A percentile compares a stretch with the other conserved stretches of the same genome.
phyloP scores from a whole-genome alignment of 768 basidiomycete species.

The Dioszegia hungarica region DNA sequence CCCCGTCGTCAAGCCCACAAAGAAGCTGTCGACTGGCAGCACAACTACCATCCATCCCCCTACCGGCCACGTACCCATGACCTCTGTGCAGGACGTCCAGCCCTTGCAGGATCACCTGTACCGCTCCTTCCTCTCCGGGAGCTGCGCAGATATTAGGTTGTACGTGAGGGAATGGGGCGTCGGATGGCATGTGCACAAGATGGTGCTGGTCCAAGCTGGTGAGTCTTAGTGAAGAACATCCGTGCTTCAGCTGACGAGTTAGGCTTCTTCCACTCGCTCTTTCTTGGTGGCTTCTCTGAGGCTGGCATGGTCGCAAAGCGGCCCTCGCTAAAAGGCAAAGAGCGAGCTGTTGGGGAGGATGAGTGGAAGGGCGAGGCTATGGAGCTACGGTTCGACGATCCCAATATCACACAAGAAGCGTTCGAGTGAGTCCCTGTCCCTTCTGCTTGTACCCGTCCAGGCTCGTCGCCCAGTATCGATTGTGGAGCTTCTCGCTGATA shows the following conservation, averaged over 20 bases:
- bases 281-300: conserved; percentile 56
- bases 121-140: conserved; percentile 63
- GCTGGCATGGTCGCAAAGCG: conserved; percentile 7
- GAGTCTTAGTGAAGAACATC: conserved; percentile 34
- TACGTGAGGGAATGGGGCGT: conserved; percentile 68
- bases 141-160: conserved; percentile 73
- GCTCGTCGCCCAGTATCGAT: no score
- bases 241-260: background rate
- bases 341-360: conserved; percentile 9
- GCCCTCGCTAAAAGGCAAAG: conserved; percentile 18
- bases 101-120: conserved; percentile 59
- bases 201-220: conserved; percentile 84
- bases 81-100: background rate
- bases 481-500: no score
- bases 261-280: conserved; percentile 85
- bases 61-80: conserved; percentile 8
- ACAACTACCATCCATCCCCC: background rate
- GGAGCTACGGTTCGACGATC: conserved; percentile 70
- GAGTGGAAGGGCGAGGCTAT: conserved; percentile 55
- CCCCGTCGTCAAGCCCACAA: conserved; percentile 3
- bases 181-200: conserved; percentile 71
- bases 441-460: no score
- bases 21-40: conserved; percentile 7
- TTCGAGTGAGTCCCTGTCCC: conserved; percentile 67
- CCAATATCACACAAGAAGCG: conserved; percentile 81